Evolutionary conservation across 2,329 filamentous ascomycete species (phyloP).

Genomic region (Botrytis tulipae): DNA sequence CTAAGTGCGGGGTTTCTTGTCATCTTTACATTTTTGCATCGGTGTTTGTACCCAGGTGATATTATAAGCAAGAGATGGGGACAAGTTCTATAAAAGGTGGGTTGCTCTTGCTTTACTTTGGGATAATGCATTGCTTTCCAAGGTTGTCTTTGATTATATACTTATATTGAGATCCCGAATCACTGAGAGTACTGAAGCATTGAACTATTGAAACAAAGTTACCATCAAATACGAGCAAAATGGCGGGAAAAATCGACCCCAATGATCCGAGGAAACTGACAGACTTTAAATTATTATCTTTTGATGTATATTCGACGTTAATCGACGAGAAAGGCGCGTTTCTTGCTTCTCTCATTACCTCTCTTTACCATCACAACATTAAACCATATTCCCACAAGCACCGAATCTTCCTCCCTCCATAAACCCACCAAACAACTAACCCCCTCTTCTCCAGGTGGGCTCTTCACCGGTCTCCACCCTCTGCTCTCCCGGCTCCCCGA

Average conservation of each 20-base stretch:
- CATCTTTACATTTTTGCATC: not conserved
- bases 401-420: not conserved
- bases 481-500: constrained; percentile 20
- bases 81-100: not conserved
- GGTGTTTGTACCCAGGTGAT: not conserved
- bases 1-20: not conserved
- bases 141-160: too few relatives aligned
- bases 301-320: constrained; percentile 27
- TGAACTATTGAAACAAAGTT: not conserved
- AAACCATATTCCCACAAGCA: not conserved
- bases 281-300: constrained; percentile 25
- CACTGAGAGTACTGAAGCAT: not conserved
- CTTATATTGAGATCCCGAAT: not conserved
- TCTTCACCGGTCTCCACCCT: constrained; percentile 21
- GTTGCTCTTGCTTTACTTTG: not conserved
- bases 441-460: constrained; percentile 14
- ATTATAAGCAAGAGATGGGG: not conserved
- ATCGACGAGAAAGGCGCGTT: constrained; percentile 25
- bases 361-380: not conserved
- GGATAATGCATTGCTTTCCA: not conserved
- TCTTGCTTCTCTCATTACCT: not conserved
- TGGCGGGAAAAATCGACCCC: constrained; percentile 19
- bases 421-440: not conserved
- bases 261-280: constrained; percentile 22
- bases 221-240: not conserved